Evolutionary conservation across 257 asterid genomes (phyloP).

Genomic region (Nicotiana obtusifolia): DNA sequence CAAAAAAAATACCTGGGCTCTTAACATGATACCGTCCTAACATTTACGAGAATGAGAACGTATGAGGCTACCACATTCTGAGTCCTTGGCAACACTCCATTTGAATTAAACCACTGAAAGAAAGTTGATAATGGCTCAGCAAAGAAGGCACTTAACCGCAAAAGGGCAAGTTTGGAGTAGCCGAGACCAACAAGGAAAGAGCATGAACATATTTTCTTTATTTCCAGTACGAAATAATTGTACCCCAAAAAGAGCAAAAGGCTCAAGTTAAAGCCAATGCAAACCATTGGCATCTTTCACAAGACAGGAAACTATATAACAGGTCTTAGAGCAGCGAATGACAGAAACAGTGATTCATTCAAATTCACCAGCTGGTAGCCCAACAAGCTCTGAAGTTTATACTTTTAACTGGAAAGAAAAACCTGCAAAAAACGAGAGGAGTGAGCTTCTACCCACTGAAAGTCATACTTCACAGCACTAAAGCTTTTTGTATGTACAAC

Average conservation of each 20-base stretch:
- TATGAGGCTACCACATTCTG: too few species aligned
- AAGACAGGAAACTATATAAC: not conserved
- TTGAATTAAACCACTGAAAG: too few species aligned
- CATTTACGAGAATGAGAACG: too few species aligned
- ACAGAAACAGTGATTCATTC: not conserved
- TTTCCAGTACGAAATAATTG: not conserved
- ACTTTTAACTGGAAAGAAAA: not conserved
- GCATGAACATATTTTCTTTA: not conserved
- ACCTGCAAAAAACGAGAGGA: not conserved
- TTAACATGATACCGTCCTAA: too few species aligned
- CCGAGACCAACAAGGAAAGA: not conserved
- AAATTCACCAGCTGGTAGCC: not conserved
- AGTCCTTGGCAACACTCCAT: too few species aligned
- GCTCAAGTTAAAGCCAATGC: not conserved
- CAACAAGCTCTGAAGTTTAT: conserved; percentile 1
- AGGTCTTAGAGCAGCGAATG: not conserved
- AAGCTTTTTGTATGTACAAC: not conserved
- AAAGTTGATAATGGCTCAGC: too few species aligned
- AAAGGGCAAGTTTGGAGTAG: not conserved
- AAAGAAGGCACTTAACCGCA: too few species aligned
- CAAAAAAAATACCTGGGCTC: too few species aligned
- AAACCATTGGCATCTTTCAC: not conserved
- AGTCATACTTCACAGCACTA: not conserved
- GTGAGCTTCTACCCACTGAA: not conserved
- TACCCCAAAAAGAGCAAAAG: not conserved